Evolutionary conservation across 2,329 filamentous ascomycete genomes (phyloP).

Genomic region (Fusarium camptoceras): DNA sequence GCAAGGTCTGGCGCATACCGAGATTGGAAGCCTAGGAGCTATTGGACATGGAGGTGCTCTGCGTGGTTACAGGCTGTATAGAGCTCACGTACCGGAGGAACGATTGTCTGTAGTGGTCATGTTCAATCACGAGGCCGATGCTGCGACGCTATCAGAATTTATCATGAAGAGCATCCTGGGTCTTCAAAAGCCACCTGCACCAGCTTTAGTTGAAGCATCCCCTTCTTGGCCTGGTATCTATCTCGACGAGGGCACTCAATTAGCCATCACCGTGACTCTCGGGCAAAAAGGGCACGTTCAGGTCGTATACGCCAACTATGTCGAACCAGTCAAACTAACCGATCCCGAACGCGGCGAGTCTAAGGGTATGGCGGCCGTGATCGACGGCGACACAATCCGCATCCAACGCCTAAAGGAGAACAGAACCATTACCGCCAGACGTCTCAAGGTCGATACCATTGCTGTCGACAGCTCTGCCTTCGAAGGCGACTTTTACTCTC

Average conservation of each 20-base stretch:
- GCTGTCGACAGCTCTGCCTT: constrained; percentile 5
- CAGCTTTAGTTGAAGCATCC: constrained; percentile 8
- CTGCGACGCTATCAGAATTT: constrained; percentile 11
- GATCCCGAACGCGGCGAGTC: constrained; percentile 22
- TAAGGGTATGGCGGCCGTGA: constrained; percentile 12
- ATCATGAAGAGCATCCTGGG: constrained; percentile 13
- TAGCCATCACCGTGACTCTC: constrained; percentile 21
- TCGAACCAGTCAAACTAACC: constrained; percentile 24
- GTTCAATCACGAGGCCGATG: constrained; percentile 34
- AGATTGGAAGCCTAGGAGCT: constrained; percentile 14
- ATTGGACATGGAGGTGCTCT: constrained; percentile 29
- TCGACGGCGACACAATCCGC: constrained; percentile 12
- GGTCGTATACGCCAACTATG: constrained; percentile 29
- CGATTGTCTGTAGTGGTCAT: constrained; percentile 29
- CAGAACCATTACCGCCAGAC: constrained; percentile 16
- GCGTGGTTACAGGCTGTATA: constrained; percentile 28
- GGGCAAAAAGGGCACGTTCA: constrained; percentile 16
- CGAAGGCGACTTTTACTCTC: constrained; percentile 27
- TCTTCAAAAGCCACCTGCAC: constrained; percentile 16
- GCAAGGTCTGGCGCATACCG: constrained; percentile 17
- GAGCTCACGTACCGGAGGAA: constrained; percentile 26
- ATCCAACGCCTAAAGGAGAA: constrained; percentile 31
- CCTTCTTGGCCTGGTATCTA: constrained; percentile 21
- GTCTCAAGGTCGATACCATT: neutral
- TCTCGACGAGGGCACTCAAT: constrained; percentile 28